Evolutionary conservation across 352 stramenopile species (phyloP).

Genomic region (Pythium dissimile): DNA sequence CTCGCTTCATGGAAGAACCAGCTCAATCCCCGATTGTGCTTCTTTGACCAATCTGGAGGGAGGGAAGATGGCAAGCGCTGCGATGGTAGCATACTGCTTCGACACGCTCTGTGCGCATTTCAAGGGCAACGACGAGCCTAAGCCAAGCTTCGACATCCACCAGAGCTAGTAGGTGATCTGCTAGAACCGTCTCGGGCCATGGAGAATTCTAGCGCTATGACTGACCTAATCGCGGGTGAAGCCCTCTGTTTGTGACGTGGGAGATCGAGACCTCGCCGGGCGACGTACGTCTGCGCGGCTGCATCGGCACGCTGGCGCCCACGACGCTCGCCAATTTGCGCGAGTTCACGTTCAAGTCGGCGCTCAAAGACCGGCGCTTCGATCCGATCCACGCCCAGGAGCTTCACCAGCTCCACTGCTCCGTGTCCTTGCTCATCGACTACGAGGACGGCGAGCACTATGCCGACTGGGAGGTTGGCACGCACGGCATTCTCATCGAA

Average conservation of each 20-base stretch:
- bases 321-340: constrained; percentile 63
- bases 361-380: constrained; percentile 72
- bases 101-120: constrained; percentile 78
- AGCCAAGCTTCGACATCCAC: constrained; percentile 49
- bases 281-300: constrained; percentile 54
- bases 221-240: no score
- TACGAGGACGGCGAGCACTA: constrained; percentile 73
- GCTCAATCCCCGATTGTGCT: neutral
- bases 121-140: constrained; percentile 40
- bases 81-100: constrained; percentile 86
- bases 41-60: neutral
- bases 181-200: no score
- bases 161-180: constrained; percentile 44
- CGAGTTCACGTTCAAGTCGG: constrained; percentile 83
- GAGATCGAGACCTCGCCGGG: constrained; percentile 56
- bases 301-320: constrained; percentile 73
- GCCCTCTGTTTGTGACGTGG: constrained; percentile 83
- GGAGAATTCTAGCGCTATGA: no score
- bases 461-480: constrained; percentile 80
- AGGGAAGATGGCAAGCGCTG: constrained; percentile 61
- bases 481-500: constrained; percentile 80
- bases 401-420: constrained; percentile 63
- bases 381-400: constrained; percentile 68
- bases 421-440: constrained; percentile 79
- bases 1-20: neutral